phyloP scores from a whole-genome alignment of 1,284 basidiomycete species.

The Waitea zeae region DNA sequence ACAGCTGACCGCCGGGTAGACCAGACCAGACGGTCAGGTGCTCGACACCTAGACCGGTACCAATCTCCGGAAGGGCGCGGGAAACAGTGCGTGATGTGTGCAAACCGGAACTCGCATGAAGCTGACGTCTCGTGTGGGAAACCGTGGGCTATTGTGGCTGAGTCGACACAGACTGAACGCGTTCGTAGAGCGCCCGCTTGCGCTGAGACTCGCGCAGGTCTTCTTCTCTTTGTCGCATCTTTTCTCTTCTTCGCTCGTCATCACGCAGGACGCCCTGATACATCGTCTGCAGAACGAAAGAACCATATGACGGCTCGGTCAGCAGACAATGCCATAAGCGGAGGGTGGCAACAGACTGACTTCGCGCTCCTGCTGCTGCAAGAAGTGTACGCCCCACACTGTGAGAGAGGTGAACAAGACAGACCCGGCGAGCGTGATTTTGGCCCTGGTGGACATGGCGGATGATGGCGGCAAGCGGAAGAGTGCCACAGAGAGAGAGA shows the following conservation, averaged over 20 bases:
- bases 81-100: too few relatives aligned
- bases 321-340: too few relatives aligned
- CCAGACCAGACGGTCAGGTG: too few relatives aligned
- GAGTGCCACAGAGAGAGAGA: too few relatives aligned
- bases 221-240: constrained; percentile 48
- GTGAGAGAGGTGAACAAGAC: constrained; percentile 50
- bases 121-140: too few relatives aligned
- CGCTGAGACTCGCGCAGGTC: constrained; percentile 46
- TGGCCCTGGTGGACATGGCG: constrained; percentile 73
- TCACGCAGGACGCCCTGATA: constrained; percentile 80
- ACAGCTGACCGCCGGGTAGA: too few relatives aligned
- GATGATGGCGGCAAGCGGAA: too few relatives aligned
- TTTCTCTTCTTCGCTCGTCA: constrained; percentile 63
- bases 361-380: constrained; percentile 76
- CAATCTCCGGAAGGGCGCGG: too few relatives aligned
- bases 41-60: too few relatives aligned
- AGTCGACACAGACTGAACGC: constrained; percentile 34
- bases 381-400: constrained; percentile 84
- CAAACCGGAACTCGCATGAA: too few relatives aligned
- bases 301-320: constrained; percentile 4
- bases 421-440: constrained; percentile 59
- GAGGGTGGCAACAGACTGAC: constrained; percentile 25
- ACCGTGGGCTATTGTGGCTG: too few relatives aligned
- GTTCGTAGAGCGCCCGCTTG: constrained; percentile 53
- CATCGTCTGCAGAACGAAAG: constrained; percentile 48